Percentiles rank a stretch among this genome's conserved stretches.
These are phyloP conservation scores for Hygrophila difformis DNA, from an alignment of 257 asterid genomes.

Conservation along the genomic window DNA sequence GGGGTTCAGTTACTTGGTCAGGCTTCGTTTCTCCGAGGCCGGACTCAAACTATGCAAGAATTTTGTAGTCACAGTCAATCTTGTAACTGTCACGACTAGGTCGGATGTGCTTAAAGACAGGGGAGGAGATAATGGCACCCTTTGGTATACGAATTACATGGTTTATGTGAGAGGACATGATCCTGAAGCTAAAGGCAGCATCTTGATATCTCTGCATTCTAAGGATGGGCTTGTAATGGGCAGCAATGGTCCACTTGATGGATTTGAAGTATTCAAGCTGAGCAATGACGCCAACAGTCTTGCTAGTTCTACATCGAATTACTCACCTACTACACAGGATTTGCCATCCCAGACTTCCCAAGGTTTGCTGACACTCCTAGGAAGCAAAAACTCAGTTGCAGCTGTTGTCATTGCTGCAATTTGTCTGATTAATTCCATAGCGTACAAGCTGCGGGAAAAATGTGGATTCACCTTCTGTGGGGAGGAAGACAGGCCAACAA, in stretches of 20 bases:
- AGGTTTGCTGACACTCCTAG: slow-evolving; percentile 18
- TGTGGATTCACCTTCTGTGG: slow-evolving; percentile 16
- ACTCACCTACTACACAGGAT: slow-evolving; percentile 16
- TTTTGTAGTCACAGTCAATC: slow-evolving; percentile 38
- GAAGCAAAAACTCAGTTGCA: slow-evolving; percentile 30
- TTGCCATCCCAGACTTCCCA: slow-evolving; percentile 16
- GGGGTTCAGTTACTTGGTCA: slow-evolving; percentile 54
- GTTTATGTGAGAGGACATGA: slow-evolving; percentile 20
- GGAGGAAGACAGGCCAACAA: slow-evolving; percentile 26
- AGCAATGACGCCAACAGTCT: slow-evolving; percentile 41
- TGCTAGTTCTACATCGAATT: slow-evolving; percentile 46
- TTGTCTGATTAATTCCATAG: slow-evolving; percentile 30
- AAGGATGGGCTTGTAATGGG: background rate
- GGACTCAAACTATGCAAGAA: slow-evolving; percentile 33
- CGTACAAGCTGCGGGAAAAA: slow-evolving; percentile 25
- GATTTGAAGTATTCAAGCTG: slow-evolving; percentile 65
- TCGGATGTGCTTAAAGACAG: slow-evolving; percentile 39
- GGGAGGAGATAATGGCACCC: slow-evolving; percentile 33
- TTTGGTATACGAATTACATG: slow-evolving; percentile 43
- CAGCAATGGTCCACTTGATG: slow-evolving; percentile 43
- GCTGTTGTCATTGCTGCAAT: slow-evolving; percentile 25
- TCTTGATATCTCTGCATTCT: slow-evolving; percentile 46
- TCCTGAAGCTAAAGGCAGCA: slow-evolving; percentile 23
- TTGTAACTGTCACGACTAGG: slow-evolving; percentile 36
- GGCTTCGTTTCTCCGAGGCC: slow-evolving; percentile 72